Evolutionary conservation across 2,329 filamentous ascomycete species (phyloP), one percentile per base, ranked within the genome.

Genomic region (Trichoderma pleuroti): DNA sequence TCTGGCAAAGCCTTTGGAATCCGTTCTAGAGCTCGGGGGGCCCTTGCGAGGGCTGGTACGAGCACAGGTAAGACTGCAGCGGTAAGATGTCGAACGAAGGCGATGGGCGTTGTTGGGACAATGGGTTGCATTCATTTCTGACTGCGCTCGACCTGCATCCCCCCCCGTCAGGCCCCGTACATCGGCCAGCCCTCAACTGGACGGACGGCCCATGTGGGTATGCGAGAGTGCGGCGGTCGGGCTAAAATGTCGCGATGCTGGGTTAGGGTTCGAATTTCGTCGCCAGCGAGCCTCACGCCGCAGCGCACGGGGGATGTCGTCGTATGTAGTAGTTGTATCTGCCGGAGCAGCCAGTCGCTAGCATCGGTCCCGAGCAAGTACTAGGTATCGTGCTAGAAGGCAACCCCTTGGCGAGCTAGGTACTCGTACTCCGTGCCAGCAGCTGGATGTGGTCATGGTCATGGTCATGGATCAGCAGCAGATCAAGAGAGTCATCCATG

Each of bases 161-260:
- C 63, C 34, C 36, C 63, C 34, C 36, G 65, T n/a, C 52, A 67
- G 49, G 34, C 26, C 62, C 64, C 52, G 54, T 68, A 59, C 21
- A 26, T 59, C 65, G 64, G 28, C 34, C 49, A 39, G 52, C 49
- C 10, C 65, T 60, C 63, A 21, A 59, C 54, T 59, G 28, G 28
- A 39, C 14, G 36, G 54, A 39, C 14, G 36, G 54, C 52, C 39
- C 16, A 61, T 46, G 65, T 68, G 65, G 65, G 65, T 68, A 68
- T 28, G 26, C 61, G 64, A 39, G 42, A 66, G 30, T 61, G 11
- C 56, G 65, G 56, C 28, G 65, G 28, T 49, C 56, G 56, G 56
- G 24, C 39, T 34, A 68, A 68, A 68, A 68, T 68, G 65, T 68
- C 65, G 65, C 65, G 65, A 68, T 68, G 39, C 56, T 68, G 65